Evolutionary conservation across 352 stramenopile species (phyloP).

Genomic region (Phytophthora parvispora): DNA sequence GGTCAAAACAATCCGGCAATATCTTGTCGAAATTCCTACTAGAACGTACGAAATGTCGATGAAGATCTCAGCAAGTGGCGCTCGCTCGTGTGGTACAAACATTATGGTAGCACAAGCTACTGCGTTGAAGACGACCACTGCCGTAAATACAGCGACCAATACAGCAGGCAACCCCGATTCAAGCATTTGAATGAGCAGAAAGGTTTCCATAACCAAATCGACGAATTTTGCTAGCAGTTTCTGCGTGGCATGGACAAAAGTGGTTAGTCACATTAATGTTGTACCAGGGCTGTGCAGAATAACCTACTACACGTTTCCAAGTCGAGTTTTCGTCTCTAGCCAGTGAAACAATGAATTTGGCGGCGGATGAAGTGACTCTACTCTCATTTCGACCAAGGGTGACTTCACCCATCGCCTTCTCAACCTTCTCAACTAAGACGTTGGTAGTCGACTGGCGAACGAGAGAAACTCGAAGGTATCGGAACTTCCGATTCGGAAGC

Average conservation of each 20-base stretch:
- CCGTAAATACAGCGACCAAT: slow-evolving; percentile 19
- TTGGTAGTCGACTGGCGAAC: neutral
- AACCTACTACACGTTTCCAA: too few relatives aligned
- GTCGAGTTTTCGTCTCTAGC: neutral
- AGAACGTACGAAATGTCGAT: slow-evolving; percentile 47
- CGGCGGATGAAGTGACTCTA: neutral
- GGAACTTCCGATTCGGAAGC: too few relatives aligned
- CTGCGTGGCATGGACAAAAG: neutral
- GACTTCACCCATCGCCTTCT: neutral
- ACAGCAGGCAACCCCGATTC: slow-evolving; percentile 9
- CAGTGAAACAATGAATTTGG: neutral
- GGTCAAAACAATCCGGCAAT: too few relatives aligned
- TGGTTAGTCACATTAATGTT: too few relatives aligned
- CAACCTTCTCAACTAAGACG: neutral
- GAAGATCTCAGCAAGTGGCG: slow-evolving; percentile 19
- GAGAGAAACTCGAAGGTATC: too few relatives aligned
- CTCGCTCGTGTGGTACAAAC: slow-evolving; percentile 14
- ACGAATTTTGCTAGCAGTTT: slow-evolving; percentile 16
- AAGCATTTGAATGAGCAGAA: slow-evolving; percentile 21
- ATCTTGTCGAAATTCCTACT: too few relatives aligned
- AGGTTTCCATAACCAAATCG: slow-evolving; percentile 16
- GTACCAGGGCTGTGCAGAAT: too few relatives aligned
- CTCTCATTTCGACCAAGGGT: too few relatives aligned
- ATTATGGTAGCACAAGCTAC: slow-evolving; percentile 16
- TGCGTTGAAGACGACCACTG: slow-evolving; percentile 20